Percentiles rank a stretch among this genome's conserved stretches.
Evolutionary conservation across 345 rosid genomes (phyloP).

Genomic region (Tarenaya hassleriana): DNA sequence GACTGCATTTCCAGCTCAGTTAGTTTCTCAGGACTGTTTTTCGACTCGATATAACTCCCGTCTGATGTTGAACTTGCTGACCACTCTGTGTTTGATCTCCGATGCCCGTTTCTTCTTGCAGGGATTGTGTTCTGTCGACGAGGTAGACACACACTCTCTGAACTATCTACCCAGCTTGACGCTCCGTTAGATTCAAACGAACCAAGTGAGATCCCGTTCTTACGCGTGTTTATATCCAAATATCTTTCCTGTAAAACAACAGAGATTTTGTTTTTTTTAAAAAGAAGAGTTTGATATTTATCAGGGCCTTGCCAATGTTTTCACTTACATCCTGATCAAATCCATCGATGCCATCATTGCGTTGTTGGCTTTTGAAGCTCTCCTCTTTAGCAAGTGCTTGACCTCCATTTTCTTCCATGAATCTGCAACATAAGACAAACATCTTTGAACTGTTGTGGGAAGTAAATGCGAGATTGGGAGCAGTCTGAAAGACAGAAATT

Average conservation of each 20-base stretch:
- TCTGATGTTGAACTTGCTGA: slow-evolving; percentile 82
- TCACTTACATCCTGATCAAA: slow-evolving; percentile 33
- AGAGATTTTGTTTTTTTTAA: too few relatives aligned
- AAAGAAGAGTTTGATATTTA: background rate
- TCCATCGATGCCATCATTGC: slow-evolving; percentile 39
- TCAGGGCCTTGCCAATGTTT: slow-evolving; percentile 9
- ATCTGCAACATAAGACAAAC: slow-evolving; percentile 26
- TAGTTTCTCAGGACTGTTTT: slow-evolving; percentile 53
- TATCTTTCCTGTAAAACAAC: slow-evolving; percentile 43
- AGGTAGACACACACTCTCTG: too few relatives aligned
- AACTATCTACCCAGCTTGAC: too few relatives aligned
- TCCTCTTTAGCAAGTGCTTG: slow-evolving; percentile 33
- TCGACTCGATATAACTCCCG: slow-evolving; percentile 59
- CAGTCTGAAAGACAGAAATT: too few relatives aligned
- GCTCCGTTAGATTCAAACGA: slow-evolving; percentile 40
- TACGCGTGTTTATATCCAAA: slow-evolving; percentile 19
- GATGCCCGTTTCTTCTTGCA: slow-evolving; percentile 34
- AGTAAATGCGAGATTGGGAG: too few relatives aligned
- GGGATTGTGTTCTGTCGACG: slow-evolving; percentile 47
- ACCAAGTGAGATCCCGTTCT: slow-evolving; percentile 28
- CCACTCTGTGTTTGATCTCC: slow-evolving; percentile 87
- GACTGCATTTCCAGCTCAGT: slow-evolving; percentile 85
- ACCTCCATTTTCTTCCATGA: slow-evolving; percentile 43
- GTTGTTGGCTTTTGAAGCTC: slow-evolving; percentile 45
- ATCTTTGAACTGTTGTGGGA: too few relatives aligned